Evolutionary conservation across 495 filamentous ascomycete genomes (phyloP), one percentile per base, ranked within the genome.

Genomic region (Xeromyces bisporus): DNA sequence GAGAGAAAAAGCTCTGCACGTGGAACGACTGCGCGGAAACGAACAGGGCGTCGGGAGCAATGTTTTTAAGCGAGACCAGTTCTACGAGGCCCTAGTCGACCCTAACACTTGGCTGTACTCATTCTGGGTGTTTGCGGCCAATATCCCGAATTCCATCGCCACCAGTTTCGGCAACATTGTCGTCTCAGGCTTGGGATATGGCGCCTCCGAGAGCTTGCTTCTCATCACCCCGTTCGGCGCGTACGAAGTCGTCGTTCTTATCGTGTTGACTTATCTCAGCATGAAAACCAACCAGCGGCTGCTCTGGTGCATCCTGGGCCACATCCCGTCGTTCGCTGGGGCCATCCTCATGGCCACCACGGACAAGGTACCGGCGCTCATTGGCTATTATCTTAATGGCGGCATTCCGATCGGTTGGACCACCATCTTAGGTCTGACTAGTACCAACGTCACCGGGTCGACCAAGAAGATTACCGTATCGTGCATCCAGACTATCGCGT

Each of bases 381-480:
- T 51, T 0, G 65, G 65, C 2, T 68, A 67, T 43, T 73, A 73
- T 29, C 35, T 71, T 4, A 58, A 56, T 2, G 51, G 60, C 28
- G 49, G 56, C 3, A 40, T 41, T 14, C 48, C 58, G 3, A 61
- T 58, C 18, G 58, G 60, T 3, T 71, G 69, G 44, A 66, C 68
- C 1, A 57, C 57, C 2, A 34, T 73, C 1, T 48, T 70, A 3
- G 55, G 51, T 1, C 44, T 69, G 10, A 66, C 68, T 20, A 54
- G 50, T 2, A 62, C 56, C 9, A 73, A 75, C 28, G 56, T 73
- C 1, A 64, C 67, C 1, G 72, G 73, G 9, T 75, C 69, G 43
- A 75, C 73, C 1, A 76, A 77, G 48, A 77, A 76, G 47, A 75
- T 73, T 1, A 76, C 71, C 0, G 64, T 73, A 1, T 67, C 66